These are phyloP conservation scores for Chrysoporthe austroafricana DNA, from an alignment of 2,329 filamentous ascomycete genomes.

Conservation along the genomic window DNA sequence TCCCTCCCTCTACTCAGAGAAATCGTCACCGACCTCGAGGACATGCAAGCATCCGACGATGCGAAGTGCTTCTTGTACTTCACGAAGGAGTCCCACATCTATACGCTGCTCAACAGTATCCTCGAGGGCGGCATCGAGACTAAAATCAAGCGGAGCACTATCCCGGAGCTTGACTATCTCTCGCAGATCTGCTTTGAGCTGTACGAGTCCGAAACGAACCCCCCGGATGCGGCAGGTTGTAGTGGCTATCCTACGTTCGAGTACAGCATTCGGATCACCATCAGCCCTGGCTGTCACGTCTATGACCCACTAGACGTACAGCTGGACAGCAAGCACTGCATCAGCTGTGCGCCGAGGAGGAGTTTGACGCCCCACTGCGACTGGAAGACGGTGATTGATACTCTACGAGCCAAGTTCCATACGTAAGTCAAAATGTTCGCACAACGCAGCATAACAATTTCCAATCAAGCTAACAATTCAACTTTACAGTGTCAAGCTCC, in stretches of 20 bases:
- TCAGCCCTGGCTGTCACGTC: slow-evolving; percentile 94
- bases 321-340: slow-evolving; percentile 94
- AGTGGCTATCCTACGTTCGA: slow-evolving; percentile 76
- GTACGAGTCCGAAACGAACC: slow-evolving; percentile 87
- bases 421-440: slow-evolving; percentile 63
- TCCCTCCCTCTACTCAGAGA: slow-evolving; percentile 93
- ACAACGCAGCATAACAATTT: not conserved
- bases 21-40: slow-evolving; percentile 94
- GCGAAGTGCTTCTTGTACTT: slow-evolving; percentile 99
- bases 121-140: slow-evolving; percentile 95
- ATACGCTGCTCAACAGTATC: slow-evolving; percentile 96
- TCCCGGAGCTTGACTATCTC: slow-evolving; percentile 95
- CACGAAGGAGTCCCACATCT: slow-evolving; percentile 98
- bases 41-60: slow-evolving; percentile 92
- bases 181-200: slow-evolving; percentile 98
- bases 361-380: slow-evolving; percentile 89
- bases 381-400: slow-evolving; percentile 98
- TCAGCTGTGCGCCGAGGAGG: slow-evolving; percentile 87
- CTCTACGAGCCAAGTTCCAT: slow-evolving; percentile 90
- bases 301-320: slow-evolving; percentile 96
- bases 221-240: slow-evolving; percentile 45
- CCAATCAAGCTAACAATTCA: not conserved
- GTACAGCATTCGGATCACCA: slow-evolving; percentile 95
- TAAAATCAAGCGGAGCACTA: slow-evolving; percentile 93
- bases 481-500: slow-evolving; percentile 62